Percentiles rank a stretch among this genome's conserved stretches.
phyloP scores from a whole-genome alignment of 495 filamentous ascomycete genomes.

The Penicillium manginii region DNA sequence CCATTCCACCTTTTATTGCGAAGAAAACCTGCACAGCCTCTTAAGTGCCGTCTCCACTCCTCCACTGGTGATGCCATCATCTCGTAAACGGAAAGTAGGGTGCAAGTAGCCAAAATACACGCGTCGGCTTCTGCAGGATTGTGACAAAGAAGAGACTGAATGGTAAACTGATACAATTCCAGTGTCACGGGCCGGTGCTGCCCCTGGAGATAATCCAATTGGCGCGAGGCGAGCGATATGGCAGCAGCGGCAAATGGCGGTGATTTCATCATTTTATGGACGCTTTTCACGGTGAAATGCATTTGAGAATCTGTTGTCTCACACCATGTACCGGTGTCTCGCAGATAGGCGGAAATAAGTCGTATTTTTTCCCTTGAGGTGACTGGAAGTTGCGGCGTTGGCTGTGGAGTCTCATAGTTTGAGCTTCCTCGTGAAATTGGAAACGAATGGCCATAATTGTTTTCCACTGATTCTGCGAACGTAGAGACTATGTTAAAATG shows the following conservation, averaged over 20 bases:
- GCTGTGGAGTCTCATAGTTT: slow-evolving; percentile 3
- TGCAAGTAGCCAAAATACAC: slow-evolving; percentile 19
- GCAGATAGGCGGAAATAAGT: slow-evolving; percentile 14
- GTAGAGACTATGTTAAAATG: neutral
- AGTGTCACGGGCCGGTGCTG: slow-evolving; percentile 13
- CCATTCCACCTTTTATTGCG: slow-evolving; percentile 19
- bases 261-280: slow-evolving; percentile 17
- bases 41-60: slow-evolving; percentile 22
- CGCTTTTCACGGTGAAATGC: slow-evolving; percentile 18
- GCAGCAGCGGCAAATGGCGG: slow-evolving; percentile 15
- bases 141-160: slow-evolving; percentile 16
- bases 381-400: slow-evolving; percentile 10
- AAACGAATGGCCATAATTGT: neutral
- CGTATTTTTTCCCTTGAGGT: slow-evolving; percentile 12
- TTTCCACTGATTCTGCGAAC: too few species aligned
- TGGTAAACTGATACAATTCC: slow-evolving; percentile 21
- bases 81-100: slow-evolving; percentile 21
- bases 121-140: slow-evolving; percentile 13
- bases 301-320: slow-evolving; percentile 20
- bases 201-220: slow-evolving; percentile 12
- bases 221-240: slow-evolving; percentile 17
- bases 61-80: slow-evolving; percentile 23
- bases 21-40: slow-evolving; percentile 18
- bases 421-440: slow-evolving; percentile 7
- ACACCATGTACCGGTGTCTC: slow-evolving; percentile 21